A percentile compares a stretch with the other conserved stretches of the same genome.
These are phyloP conservation scores for Penicillium verhagenii DNA, from an alignment of 495 filamentous ascomycete species.

Conservation along the genomic window DNA sequence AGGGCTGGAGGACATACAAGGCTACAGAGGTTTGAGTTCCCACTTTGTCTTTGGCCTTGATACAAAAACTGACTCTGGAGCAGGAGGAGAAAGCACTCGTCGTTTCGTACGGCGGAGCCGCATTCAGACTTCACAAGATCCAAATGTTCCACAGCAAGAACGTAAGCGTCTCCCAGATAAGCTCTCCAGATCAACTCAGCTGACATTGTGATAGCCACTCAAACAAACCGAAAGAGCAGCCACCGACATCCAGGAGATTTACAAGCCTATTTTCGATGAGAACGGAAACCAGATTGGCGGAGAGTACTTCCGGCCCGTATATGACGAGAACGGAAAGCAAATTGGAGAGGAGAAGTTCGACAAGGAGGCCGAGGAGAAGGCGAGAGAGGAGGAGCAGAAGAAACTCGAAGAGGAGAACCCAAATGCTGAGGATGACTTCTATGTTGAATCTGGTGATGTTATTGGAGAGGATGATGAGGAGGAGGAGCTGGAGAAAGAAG, in stretches of 20 bases:
- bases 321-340: background rate
- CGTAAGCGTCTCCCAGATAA: constrained; percentile 1
- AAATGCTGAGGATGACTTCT: background rate
- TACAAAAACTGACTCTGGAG: background rate
- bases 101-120: constrained; percentile 7
- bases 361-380: background rate
- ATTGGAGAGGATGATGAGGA: background rate
- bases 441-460: background rate
- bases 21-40: constrained; percentile 1
- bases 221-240: constrained; percentile 1
- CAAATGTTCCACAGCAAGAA: constrained; percentile 1
- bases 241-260: background rate
- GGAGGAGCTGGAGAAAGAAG: background rate
- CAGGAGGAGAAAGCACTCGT: constrained; percentile 2
- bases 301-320: background rate
- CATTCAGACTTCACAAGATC: constrained; percentile 3
- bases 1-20: constrained; percentile 12
- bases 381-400: background rate
- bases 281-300: background rate
- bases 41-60: background rate
- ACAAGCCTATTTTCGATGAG: background rate
- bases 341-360: constrained; percentile 7
- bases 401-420: background rate
- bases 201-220: background rate
- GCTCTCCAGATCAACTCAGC: background rate